Conservation (phyloP, 2,329 filamentous ascomycete species). For the Aspergillus ochraceoroseus region DNA sequence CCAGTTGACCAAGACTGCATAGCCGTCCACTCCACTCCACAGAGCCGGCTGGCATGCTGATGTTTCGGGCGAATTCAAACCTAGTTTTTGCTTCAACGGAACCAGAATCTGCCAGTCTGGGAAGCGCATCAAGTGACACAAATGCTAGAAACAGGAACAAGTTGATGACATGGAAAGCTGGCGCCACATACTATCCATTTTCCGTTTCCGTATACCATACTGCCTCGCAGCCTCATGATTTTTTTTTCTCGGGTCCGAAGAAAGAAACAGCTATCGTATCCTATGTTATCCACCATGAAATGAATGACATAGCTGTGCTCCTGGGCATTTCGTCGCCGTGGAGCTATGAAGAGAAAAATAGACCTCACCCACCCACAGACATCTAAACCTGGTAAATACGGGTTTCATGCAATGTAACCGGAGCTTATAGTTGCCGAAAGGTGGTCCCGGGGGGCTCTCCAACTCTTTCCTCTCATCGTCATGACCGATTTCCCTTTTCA, state of each 20-base stretch:
- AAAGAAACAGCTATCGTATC: too few species aligned
- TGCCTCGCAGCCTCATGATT: too few species aligned
- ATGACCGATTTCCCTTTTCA: conserved; percentile 3
- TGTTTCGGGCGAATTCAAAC: conserved; percentile 1
- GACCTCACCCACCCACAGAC: too few species aligned
- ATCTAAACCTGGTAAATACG: conserved; percentile 10
- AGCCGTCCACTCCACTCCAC: background rate
- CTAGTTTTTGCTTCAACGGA: background rate
- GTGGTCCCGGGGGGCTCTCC: background rate
- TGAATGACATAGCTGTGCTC: background rate
- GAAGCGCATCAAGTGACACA: conserved; percentile 6
- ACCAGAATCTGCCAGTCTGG: background rate
- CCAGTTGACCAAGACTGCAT: conserved; percentile 4
- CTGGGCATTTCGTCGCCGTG: conserved; percentile 1
- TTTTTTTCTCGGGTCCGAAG: too few species aligned
- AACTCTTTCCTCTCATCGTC: background rate
- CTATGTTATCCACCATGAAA: conserved; percentile 1
- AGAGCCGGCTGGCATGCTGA: conserved; percentile 2
- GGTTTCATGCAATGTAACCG: conserved; percentile 21
- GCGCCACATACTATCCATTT: conserved; percentile 1
- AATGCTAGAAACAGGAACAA: conserved; percentile 1
- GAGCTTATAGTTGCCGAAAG: conserved; percentile 12
- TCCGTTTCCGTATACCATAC: conserved; percentile 7
- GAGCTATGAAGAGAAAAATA: background rate
- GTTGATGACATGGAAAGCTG: conserved; percentile 4